Base-by-base conservation (phyloP, 306 rosid genomes). In the Rosa chinensis region DNA sequence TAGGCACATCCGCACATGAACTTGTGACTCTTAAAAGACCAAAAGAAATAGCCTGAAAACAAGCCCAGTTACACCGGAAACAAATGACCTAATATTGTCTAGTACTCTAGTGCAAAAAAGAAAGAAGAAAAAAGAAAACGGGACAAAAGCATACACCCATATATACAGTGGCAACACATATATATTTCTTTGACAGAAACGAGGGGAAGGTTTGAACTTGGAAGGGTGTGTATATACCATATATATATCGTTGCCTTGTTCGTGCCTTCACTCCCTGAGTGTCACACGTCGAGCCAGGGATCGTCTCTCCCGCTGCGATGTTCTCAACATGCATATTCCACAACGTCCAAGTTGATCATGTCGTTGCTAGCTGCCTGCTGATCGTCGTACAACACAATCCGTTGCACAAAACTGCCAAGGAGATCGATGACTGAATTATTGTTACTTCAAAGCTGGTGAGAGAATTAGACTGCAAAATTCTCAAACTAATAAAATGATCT, bases 221-320 rank as follows among this genome's bases (percentile, higher is more conserved):
- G 35, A 94, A 94, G 80, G 99, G 95, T 3, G 97, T 92, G 42
- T 89, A 91, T 37, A 55, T 94, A 25, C 80, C 92, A 97, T 37
- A 81, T 92, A 68, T 97, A 92, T 37, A 89, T 94, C 23, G 99
- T 80, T 88, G 87, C 80, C 92, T 94, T 13, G 97, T 92, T 82
- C 97, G 95, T 37, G 99, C 99, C 23, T 92, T 87, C 82, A 97
- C 97, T 84, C 97, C 99, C 0, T 97, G 99, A 80, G 99, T 92
- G 76, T 94, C 99, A 80, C 99, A 94, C 88, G 77, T 92, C 40
- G 99, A 92, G 81, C 95, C 97, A 1, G 95, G 98, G 13, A 10
- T 45, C 97, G 97, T 63, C 94, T 92, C 74, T 89, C 97, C 9
- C 92, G 91, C 88, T 95, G 92, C 1, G 97, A 91, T 70, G 86